A percentile compares a stretch with the other conserved stretches of the same genome.
phyloP scores from a whole-genome alignment of 208 protist species.

The Kentomonas sorsogonicus region DNA sequence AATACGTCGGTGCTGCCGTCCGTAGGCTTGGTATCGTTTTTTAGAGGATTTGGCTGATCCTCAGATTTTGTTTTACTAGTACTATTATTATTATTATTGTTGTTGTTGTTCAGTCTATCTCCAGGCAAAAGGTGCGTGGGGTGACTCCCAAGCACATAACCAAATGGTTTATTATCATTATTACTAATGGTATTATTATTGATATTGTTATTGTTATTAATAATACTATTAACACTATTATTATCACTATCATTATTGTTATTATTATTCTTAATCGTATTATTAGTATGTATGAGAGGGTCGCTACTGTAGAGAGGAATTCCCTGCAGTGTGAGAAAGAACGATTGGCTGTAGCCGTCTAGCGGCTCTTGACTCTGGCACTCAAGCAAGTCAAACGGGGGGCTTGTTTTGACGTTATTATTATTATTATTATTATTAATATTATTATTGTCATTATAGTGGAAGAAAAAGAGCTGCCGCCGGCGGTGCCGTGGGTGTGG shows the following conservation, averaged over 20 bases:
- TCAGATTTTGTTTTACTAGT: not conserved
- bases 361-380: no score
- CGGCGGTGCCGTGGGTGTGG: constrained; percentile 65
- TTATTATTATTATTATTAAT: no score
- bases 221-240: not conserved
- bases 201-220: not conserved
- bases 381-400: no score
- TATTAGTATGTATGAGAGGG: not conserved
- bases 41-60: constrained; percentile 7
- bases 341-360: no score
- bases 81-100: not conserved
- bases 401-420: no score
- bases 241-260: constrained; percentile 1
- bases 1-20: not conserved
- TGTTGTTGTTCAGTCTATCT: no score
- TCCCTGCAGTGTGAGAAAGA: no score
- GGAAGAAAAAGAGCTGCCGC: constrained; percentile 26
- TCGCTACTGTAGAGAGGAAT: constrained; percentile 19
- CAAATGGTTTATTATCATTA: not conserved
- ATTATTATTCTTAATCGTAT: not conserved
- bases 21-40: not conserved
- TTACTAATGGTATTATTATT: not conserved
- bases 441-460: constrained; percentile 18
- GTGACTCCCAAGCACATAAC: no score
- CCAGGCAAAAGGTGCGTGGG: no score